Conservation (phyloP, 306 rosid genomes). For the Oemleria cerasiformis region DNA sequence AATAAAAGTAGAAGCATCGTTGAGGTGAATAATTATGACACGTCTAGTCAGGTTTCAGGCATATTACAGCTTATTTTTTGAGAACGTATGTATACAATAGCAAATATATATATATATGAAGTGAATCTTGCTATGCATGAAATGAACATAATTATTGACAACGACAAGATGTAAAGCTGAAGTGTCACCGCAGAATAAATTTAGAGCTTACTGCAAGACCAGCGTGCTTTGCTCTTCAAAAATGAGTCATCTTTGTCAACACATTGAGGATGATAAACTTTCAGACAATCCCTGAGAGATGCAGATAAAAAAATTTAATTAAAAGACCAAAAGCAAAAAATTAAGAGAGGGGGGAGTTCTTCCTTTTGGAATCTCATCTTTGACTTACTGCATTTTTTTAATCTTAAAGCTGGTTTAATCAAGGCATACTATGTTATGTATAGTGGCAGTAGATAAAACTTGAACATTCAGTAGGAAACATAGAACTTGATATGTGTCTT, state of each 20-base stretch:
- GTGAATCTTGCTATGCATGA: neutral
- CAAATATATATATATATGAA: neutral
- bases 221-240: constrained; percentile 32
- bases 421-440: neutral
- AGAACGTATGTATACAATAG: neutral
- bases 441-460: neutral
- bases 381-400: neutral
- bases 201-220: constrained; percentile 60
- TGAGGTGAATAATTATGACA: neutral
- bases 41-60: neutral
- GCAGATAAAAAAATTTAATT: neutral
- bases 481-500: neutral
- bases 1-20: neutral
- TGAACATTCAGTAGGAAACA: neutral
- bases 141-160: constrained; percentile 15
- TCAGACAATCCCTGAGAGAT: constrained; percentile 59
- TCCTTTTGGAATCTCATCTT: neutral
- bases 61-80: neutral
- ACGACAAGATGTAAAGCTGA: constrained; percentile 16
- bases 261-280: constrained; percentile 63
- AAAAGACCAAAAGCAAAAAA: neutral
- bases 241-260: constrained; percentile 44
- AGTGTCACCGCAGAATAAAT: neutral
- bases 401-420: neutral
- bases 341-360: neutral